Evolutionary conservation across 306 rosid species (phyloP).

Genomic region (Abrus precatorius): DNA sequence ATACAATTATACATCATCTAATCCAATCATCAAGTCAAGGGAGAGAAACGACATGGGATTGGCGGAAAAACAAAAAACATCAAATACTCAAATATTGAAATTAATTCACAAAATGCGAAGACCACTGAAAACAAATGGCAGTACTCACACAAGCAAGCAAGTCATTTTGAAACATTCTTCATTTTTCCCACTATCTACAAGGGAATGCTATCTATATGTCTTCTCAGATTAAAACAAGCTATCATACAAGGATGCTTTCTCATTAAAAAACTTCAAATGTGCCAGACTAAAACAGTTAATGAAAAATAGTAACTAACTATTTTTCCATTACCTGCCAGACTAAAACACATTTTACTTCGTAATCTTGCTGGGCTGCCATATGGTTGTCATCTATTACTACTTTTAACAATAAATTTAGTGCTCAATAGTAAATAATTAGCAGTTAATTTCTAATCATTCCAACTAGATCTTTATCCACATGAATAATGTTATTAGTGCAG

Average conservation of each 20-base stretch:
- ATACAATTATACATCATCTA: neutral
- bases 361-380: neutral
- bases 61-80: neutral
- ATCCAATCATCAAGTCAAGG: neutral
- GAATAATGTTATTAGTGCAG: constrained; percentile 21
- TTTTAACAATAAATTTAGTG: constrained; percentile 8
- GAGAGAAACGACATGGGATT: neutral
- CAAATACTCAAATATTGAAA: neutral
- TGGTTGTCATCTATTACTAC: neutral
- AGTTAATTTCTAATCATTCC: constrained; percentile 24
- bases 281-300: too few species aligned
- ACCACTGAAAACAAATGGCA: neutral
- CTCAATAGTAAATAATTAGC: neutral
- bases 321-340: neutral
- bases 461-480: constrained; percentile 8
- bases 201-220: neutral
- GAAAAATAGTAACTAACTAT: neutral
- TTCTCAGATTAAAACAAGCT: neutral
- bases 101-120: neutral
- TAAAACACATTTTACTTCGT: constrained; percentile 2
- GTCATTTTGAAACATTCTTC: neutral
- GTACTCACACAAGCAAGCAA: neutral
- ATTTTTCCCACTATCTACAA: neutral
- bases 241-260: neutral
- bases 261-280: constrained; percentile 1